A percentile compares a stretch with the other conserved stretches of the same genome.
Conservation (phyloP, 2,329 filamentous ascomycete genomes). For the Chaetomium strumarium region DNA sequence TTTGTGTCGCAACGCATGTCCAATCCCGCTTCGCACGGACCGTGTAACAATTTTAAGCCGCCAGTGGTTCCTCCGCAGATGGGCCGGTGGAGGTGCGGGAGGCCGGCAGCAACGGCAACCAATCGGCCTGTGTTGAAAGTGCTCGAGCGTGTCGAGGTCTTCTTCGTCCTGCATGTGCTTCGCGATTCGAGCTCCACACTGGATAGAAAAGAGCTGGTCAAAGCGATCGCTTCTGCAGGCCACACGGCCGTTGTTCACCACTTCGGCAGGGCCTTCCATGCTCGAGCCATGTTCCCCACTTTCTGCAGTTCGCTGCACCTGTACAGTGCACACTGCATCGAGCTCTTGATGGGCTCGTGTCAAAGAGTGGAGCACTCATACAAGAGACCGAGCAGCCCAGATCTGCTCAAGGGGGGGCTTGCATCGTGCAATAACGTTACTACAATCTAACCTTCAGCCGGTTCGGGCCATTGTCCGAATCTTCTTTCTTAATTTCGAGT, state of each 20-base stretch:
- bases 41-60: background rate
- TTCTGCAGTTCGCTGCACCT: background rate
- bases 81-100: conserved; percentile 6
- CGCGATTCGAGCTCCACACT: no score
- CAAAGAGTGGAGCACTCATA: conserved; percentile 16
- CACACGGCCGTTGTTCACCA: background rate
- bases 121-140: conserved; percentile 1
- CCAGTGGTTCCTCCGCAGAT: background rate
- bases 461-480: conserved; percentile 1
- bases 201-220: no score
- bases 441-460: conserved; percentile 6
- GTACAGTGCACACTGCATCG: no score
- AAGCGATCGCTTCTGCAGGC: background rate
- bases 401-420: conserved; percentile 1
- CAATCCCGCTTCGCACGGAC: background rate
- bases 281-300: conserved; percentile 7
- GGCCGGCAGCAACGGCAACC: conserved; percentile 1
- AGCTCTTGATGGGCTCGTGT: conserved; percentile 12
- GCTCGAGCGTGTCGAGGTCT: background rate
- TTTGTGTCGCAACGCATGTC: background rate
- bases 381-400: conserved; percentile 8
- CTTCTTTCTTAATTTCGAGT: conserved; percentile 10
- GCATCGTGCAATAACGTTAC: conserved; percentile 1
- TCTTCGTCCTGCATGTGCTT: background rate
- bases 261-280: conserved; percentile 8